Conservation (phyloP, 139 green algal genomes). For the Medakamo hakoo region DNA sequence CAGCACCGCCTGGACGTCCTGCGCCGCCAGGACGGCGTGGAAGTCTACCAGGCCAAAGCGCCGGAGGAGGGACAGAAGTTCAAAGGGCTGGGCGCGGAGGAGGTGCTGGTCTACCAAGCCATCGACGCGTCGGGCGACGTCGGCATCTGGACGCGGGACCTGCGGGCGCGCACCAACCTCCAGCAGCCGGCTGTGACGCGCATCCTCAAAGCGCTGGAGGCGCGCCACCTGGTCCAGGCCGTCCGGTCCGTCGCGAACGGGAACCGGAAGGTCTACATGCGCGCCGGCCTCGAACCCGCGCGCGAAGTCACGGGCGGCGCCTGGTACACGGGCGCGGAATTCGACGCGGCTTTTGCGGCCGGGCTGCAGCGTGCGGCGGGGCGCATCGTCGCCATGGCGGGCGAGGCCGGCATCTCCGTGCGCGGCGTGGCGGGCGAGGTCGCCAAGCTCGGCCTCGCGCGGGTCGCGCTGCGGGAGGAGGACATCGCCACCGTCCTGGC, state of each 20-base stretch:
- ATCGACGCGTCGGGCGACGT: constrained; percentile 57
- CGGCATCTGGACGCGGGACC: constrained; percentile 84
- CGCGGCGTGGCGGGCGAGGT: neutral
- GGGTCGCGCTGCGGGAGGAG: constrained; percentile 41
- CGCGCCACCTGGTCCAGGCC: constrained; percentile 65
- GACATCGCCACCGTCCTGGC: constrained; percentile 56
- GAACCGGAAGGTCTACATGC: constrained; percentile 70
- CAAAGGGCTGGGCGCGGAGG: constrained; percentile 62
- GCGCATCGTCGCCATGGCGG: neutral
- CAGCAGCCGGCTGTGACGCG: constrained; percentile 74
- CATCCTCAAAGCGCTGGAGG: constrained; percentile 80
- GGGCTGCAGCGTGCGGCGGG: constrained; percentile 21
- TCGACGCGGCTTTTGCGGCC: constrained; percentile 75
- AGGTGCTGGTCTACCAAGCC: constrained; percentile 75
- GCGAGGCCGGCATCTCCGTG: neutral
- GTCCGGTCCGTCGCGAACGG: constrained; percentile 23
- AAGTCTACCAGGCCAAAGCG: neutral
- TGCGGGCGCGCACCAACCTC: constrained; percentile 73
- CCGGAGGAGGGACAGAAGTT: constrained; percentile 11
- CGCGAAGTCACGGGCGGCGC: constrained; percentile 85
- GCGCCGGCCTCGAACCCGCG: constrained; percentile 71
- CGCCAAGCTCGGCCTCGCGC: constrained; percentile 1
- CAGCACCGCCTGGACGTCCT: neutral
- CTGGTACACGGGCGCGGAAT: constrained; percentile 84
- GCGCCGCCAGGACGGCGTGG: neutral